Base-by-base conservation (phyloP, 371 early-diverging fungal species). In the Coemansia sp. region DNA sequence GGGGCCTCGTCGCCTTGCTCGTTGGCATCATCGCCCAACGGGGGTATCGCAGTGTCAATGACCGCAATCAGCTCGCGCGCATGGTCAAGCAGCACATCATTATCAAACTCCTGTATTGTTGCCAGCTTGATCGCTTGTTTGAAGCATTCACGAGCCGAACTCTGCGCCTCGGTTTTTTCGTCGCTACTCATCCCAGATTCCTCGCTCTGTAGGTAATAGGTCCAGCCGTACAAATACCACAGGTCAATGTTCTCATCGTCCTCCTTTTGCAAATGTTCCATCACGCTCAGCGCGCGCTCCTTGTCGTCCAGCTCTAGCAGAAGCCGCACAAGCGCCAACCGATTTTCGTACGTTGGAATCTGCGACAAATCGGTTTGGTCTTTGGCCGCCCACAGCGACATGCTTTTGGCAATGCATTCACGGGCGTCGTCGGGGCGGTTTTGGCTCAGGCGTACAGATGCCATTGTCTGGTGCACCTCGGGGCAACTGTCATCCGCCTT, bases 221-320 rank as follows among this genome's bases (percentile, higher is more conserved):
- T 84, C 92, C 92, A 94, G 26, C 94, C 95, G 77, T 87, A 94
- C 56, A 98, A 81, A 78, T 96, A 98, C 92, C 94, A 94, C 41
- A 88, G 76, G 68, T 98, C 96, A 14, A 93, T 86, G 30, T 85
- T 86, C 72, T 93, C 88, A 74, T 98, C 97, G 77, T 96, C 87
- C 71, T 98, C 95, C 60, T 86, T 83, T 77, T 91, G 89, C 59
- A 91, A 77, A 36, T 85, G 83, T 59, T 91, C 89, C 57, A 96
- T 74, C 4, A 96, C 86, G 2, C 75, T 79, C 35, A 94, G 83
- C n/a, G 95, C 93, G 12, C 84, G 81, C 40, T 88, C 90, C 72
- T 87, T 86, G 81, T 88, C 77, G 45, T 81, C 85, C 7, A 90
- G 64, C 77, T 98, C 98, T 59, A 98, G 72, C 47, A 94, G 76